Conservation (phyloP, 768 basidiomycete species). For the Dictyophora rubrovolvata region DNA sequence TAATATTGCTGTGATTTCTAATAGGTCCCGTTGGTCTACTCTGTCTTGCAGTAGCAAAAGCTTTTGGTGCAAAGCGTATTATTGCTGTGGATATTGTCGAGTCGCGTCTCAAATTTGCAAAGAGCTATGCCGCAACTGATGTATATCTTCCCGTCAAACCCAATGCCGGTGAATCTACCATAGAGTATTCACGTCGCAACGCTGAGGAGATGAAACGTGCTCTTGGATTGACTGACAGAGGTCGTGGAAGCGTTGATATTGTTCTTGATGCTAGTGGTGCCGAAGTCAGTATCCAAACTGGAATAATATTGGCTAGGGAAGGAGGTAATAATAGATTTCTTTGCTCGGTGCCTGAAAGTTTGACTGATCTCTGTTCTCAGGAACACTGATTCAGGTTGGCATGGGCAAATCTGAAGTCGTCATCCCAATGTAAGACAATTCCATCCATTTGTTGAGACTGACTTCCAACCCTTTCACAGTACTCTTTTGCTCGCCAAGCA, state of each 20-base stretch:
- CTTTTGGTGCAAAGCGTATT: conserved; percentile 75
- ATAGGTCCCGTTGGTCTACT: conserved; percentile 78
- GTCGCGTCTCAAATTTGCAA: conserved; percentile 77
- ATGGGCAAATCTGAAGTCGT: conserved; percentile 73
- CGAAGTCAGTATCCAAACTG: conserved; percentile 86
- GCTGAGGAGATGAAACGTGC: conserved; percentile 53
- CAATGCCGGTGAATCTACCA: conserved; percentile 54
- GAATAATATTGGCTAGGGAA: conserved; percentile 58
- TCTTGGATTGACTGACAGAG: conserved; percentile 63
- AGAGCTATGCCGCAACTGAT: conserved; percentile 74
- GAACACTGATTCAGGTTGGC: conserved; percentile 54
- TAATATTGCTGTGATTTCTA: not conserved
- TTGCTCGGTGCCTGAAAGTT: not conserved
- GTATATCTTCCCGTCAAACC: conserved; percentile 50
- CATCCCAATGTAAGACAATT: conserved; percentile 41
- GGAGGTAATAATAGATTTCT: conserved; percentile 40
- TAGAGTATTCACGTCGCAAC: conserved; percentile 64
- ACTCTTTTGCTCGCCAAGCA: conserved; percentile 66
- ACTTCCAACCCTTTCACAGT: not conserved
- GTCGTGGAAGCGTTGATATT: conserved; percentile 64
- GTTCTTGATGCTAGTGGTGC: conserved; percentile 91
- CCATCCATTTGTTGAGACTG: not conserved
- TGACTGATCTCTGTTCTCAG: conserved; percentile 3
- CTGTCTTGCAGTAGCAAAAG: conserved; percentile 93
- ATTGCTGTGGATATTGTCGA: conserved; percentile 77